A percentile compares a stretch with the other conserved stretches of the same genome.
Evolutionary conservation across 257 asterid species (phyloP).

Genomic region (Solanum pinnatisectum): DNA sequence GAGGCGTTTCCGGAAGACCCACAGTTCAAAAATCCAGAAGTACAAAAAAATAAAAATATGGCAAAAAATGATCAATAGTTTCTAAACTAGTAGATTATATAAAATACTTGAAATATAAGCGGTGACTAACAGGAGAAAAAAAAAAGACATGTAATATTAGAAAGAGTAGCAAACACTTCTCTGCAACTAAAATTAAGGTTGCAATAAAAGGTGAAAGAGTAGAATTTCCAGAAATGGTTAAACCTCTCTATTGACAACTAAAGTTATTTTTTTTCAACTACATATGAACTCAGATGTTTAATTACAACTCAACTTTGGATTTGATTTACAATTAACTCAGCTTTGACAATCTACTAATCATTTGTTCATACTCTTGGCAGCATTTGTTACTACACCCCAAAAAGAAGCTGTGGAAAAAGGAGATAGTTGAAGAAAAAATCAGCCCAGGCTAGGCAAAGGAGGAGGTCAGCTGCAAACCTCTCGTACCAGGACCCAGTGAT

Average conservation of each 20-base stretch:
- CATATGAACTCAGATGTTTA: background rate
- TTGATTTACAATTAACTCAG: background rate
- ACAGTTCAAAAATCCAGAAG: background rate
- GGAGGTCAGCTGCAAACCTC: conserved; percentile 54
- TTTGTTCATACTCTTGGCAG: background rate
- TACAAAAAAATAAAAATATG: no score
- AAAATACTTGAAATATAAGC: background rate
- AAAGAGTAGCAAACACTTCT: background rate
- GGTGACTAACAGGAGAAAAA: background rate
- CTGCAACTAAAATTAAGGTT: background rate
- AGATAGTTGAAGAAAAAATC: background rate
- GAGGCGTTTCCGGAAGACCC: background rate
- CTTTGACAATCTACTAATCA: background rate
- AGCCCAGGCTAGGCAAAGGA: conserved; percentile 22
- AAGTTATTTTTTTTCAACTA: background rate
- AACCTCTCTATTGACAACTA: background rate
- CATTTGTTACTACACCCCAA: background rate
- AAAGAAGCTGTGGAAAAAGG: background rate
- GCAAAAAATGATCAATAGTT: background rate
- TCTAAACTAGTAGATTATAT: background rate
- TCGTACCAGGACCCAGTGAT: conserved; percentile 34
- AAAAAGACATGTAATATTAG: background rate
- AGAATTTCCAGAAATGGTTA: background rate
- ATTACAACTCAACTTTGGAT: background rate
- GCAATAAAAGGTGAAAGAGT: background rate